Conservation (phyloP, 331 rosid species). For the Erythrophleum ivorense region DNA sequence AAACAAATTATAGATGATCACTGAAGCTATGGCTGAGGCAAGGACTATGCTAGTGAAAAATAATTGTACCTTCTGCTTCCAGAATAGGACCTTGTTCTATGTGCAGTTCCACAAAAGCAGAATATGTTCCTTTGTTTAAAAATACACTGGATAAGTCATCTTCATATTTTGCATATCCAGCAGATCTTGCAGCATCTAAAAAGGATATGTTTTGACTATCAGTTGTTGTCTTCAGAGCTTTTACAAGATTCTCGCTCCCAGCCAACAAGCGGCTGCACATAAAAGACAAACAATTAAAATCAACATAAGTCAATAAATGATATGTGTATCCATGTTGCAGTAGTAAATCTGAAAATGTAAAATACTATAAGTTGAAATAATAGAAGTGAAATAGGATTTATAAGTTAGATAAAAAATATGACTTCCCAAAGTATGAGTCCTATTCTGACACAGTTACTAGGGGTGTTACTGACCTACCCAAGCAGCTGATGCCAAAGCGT, state of each 20-base stretch:
- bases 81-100: constrained; percentile 95
- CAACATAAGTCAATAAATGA: neutral
- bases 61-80: constrained; percentile 81
- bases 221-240: constrained; percentile 66
- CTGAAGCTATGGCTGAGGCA: constrained; percentile 29
- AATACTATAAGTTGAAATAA: constrained; percentile 10
- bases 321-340: neutral
- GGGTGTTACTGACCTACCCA: constrained; percentile 77
- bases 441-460: constrained; percentile 21
- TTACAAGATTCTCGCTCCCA: constrained; percentile 71
- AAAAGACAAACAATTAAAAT: constrained; percentile 35
- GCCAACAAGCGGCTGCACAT: constrained; percentile 83
- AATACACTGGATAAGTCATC: constrained; percentile 72
- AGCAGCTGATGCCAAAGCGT: constrained; percentile 91
- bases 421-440: constrained; percentile 17
- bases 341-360: neutral
- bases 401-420: neutral
- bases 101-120: constrained; percentile 92
- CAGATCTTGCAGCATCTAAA: constrained; percentile 77
- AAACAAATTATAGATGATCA: constrained; percentile 18
- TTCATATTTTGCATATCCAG: constrained; percentile 71
- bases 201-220: constrained; percentile 84
- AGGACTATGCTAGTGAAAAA: neutral
- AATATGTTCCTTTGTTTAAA: constrained; percentile 75
- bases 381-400: constrained; percentile 12